Evolutionary conservation across 805 yeast species (phyloP).

Genomic region (Candida golubevii): DNA sequence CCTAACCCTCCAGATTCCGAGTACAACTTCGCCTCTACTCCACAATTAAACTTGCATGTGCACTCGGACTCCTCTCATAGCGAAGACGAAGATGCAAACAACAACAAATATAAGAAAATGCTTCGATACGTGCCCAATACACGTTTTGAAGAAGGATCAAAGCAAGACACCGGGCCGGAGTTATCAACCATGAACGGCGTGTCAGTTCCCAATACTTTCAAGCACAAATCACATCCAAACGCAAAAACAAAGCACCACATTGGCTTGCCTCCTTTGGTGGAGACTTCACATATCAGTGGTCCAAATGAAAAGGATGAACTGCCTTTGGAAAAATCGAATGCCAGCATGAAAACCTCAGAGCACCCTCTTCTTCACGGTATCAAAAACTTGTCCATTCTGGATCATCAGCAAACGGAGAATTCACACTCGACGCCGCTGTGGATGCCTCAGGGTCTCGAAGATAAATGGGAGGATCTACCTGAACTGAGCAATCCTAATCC

Average conservation of each 20-base stretch:
- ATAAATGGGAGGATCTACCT: slow-evolving; percentile 27
- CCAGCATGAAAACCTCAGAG: neutral
- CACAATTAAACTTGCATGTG: slow-evolving; percentile 10
- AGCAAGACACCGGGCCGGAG: slow-evolving; percentile 18
- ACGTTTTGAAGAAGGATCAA: slow-evolving; percentile 24
- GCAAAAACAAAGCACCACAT: slow-evolving; percentile 37
- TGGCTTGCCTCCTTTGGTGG: slow-evolving; percentile 16
- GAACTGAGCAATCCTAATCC: neutral
- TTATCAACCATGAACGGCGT: slow-evolving; percentile 13
- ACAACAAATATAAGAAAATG: slow-evolving; percentile 26
- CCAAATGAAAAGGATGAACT: neutral
- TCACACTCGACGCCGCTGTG: slow-evolving; percentile 32
- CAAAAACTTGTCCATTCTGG: neutral
- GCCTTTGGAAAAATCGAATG: neutral
- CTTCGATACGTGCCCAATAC: slow-evolving; percentile 32
- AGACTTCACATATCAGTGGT: slow-evolving; percentile 2
- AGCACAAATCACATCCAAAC: slow-evolving; percentile 42
- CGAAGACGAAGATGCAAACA: slow-evolving; percentile 1
- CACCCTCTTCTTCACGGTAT: neutral
- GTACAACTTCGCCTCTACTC: slow-evolving; percentile 10
- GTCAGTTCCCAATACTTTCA: slow-evolving; percentile 42
- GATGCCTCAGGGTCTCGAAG: slow-evolving; percentile 40
- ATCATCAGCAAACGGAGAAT: slow-evolving; percentile 1
- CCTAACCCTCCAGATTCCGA: neutral
- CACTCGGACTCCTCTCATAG: neutral